These are phyloP conservation scores for Pontederia crassipes DNA, from an alignment of 176 grass and related monocot genomes.

Conservation along the genomic window DNA sequence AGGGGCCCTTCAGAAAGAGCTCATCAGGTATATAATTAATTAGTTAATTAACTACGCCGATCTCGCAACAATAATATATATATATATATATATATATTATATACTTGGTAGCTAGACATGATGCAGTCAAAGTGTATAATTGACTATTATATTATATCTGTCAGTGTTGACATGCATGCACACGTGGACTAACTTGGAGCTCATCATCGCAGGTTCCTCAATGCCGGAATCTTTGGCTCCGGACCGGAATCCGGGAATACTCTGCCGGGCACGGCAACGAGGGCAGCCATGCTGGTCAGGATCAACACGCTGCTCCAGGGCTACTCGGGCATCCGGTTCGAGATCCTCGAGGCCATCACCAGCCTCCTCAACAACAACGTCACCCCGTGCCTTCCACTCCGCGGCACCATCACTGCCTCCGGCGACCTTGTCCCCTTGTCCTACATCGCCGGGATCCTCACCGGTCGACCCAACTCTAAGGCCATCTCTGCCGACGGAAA, in stretches of 20 bases:
- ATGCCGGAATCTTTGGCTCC: constrained; percentile 10
- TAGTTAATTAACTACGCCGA: no score
- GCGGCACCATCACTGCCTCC: constrained; percentile 16
- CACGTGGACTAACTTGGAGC: not conserved
- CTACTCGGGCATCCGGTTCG: constrained; percentile 18
- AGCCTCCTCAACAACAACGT: constrained; percentile 6
- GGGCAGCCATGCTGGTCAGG: constrained; percentile 14
- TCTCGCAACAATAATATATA: no score
- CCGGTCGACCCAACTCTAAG: constrained; percentile 9
- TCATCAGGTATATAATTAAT: constrained; percentile 5
- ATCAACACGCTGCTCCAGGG: constrained; percentile 17
- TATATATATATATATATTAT: no score
- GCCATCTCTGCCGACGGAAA: not conserved
- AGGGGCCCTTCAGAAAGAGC: constrained; percentile 12
- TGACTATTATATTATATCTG: no score
- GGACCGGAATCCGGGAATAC: not conserved
- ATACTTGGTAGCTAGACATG: not conserved
- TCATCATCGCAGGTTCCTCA: constrained; percentile 7
- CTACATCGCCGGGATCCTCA: constrained; percentile 3
- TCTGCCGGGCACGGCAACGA: not conserved
- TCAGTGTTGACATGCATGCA: not conserved
- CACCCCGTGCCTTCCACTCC: constrained; percentile 14
- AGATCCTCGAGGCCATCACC: constrained; percentile 15
- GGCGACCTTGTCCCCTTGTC: constrained; percentile 4
- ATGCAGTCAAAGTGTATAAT: no score